These are phyloP conservation scores for Pterulicium gracile DNA, from an alignment of 1,284 basidiomycete species.

Conservation along the genomic window DNA sequence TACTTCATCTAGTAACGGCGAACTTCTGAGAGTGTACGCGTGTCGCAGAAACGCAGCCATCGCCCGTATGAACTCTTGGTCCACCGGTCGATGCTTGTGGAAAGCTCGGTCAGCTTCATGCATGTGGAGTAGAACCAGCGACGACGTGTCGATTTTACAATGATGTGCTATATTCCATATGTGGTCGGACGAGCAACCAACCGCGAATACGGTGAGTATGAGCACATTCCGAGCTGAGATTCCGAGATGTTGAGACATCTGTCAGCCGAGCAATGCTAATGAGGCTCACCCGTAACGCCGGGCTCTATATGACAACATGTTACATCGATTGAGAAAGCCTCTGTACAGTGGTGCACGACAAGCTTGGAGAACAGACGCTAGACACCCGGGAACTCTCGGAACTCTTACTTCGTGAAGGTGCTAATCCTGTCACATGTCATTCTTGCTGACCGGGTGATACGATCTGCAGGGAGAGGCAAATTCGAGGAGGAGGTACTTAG, in stretches of 20 bases:
- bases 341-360: too few species aligned
- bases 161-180: conserved; percentile 36
- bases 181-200: conserved; percentile 12
- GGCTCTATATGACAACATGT: conserved; percentile 52
- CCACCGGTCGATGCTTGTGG: conserved; percentile 27
- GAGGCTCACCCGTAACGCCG: conserved; percentile 35
- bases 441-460: too few species aligned
- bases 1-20: conserved; percentile 34
- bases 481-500: too few species aligned
- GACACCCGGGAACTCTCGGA: too few species aligned
- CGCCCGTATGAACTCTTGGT: conserved; percentile 26
- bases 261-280: conserved; percentile 12
- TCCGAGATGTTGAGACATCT: too few species aligned
- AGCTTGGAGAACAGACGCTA: too few species aligned
- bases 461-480: too few species aligned
- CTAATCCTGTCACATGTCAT: too few species aligned
- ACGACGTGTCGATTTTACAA: conserved; percentile 23
- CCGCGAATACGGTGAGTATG: conserved; percentile 25
- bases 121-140: conserved; percentile 17
- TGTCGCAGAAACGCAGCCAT: conserved; percentile 26
- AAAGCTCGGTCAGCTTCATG: conserved; percentile 23
- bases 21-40: conserved; percentile 29
- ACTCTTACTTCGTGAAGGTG: too few species aligned
- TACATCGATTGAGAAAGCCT: conserved; percentile 39
- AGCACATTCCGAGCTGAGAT: conserved; percentile 34